phyloP scores from a whole-genome alignment of 1,284 basidiomycete genomes.

The Ceratobasidium sp. region DNA sequence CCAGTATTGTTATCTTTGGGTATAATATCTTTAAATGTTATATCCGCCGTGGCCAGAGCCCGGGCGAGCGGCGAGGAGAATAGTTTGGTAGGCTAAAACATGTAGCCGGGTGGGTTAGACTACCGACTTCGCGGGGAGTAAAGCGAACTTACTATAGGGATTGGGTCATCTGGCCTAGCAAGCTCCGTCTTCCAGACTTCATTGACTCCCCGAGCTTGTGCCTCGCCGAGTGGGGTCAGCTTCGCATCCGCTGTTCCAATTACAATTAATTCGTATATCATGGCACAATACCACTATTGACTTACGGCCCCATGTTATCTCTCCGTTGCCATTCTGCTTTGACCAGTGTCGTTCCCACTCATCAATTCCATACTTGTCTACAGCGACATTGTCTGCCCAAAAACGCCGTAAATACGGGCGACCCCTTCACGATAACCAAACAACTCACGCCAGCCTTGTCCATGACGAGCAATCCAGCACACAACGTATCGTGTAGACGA shows the following conservation, averaged over 20 bases:
- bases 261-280: neutral
- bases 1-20: slow-evolving; percentile 44
- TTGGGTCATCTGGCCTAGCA: slow-evolving; percentile 56
- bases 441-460: slow-evolving; percentile 73
- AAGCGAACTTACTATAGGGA: slow-evolving; percentile 54
- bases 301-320: slow-evolving; percentile 82
- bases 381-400: slow-evolving; percentile 74
- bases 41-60: slow-evolving; percentile 72
- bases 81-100: slow-evolving; percentile 61
- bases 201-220: slow-evolving; percentile 56
- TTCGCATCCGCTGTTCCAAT: slow-evolving; percentile 17
- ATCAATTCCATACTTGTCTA: slow-evolving; percentile 73
- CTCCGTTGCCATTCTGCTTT: slow-evolving; percentile 73
- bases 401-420: slow-evolving; percentile 1
- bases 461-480: slow-evolving; percentile 74
- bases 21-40: slow-evolving; percentile 66
- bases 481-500: slow-evolving; percentile 65
- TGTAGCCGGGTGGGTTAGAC: neutral
- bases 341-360: slow-evolving; percentile 68
- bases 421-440: neutral
- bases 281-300: slow-evolving; percentile 47
- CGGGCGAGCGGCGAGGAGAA: slow-evolving; percentile 80
- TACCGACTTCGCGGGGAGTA: neutral
- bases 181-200: slow-evolving; percentile 70
- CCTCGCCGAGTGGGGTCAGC: slow-evolving; percentile 27